Percentiles rank a stretch among this genome's conserved stretches.
Evolutionary conservation across 768 basidiomycete genomes (phyloP).

Genomic region (Rhodotorula babjevae): DNA sequence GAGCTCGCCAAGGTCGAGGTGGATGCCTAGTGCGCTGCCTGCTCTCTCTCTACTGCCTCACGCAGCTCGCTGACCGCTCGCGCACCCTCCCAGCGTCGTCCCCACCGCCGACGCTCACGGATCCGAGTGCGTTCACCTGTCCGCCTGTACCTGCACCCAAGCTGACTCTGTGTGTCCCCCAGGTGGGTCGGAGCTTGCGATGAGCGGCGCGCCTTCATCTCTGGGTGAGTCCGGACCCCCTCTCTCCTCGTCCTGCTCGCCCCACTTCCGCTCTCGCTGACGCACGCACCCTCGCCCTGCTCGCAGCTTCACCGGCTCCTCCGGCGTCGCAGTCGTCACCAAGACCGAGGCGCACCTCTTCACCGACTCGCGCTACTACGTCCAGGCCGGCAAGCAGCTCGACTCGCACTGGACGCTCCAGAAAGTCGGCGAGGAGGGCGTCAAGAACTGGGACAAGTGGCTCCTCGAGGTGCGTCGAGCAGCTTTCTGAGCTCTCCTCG

Average conservation of each 20-base stretch:
- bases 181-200: slow-evolving; percentile 38
- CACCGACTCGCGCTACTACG: slow-evolving; percentile 41
- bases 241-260: neutral
- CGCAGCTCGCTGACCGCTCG: neutral
- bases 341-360: slow-evolving; percentile 36
- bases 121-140: slow-evolving; percentile 4
- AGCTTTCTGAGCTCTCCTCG: neutral
- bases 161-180: neutral
- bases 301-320: slow-evolving; percentile 42
- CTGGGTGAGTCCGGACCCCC: slow-evolving; percentile 20
- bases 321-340: slow-evolving; percentile 40
- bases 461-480: slow-evolving; percentile 44
- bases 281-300: neutral
- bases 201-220: slow-evolving; percentile 27
- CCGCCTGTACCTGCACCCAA: neutral
- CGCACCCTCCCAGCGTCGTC: slow-evolving; percentile 13
- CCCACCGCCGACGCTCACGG: slow-evolving; percentile 35
- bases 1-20: neutral
- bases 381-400: slow-evolving; percentile 38
- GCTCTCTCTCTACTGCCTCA: too few species aligned
- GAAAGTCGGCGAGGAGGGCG: slow-evolving; percentile 55
- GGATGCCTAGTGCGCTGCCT: slow-evolving; percentile 12
- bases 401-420: slow-evolving; percentile 65
- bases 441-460: slow-evolving; percentile 76
- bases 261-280: neutral